phyloP scores from a whole-genome alignment of 1,284 basidiomycete species.

The Hortiboletus rubellus region DNA sequence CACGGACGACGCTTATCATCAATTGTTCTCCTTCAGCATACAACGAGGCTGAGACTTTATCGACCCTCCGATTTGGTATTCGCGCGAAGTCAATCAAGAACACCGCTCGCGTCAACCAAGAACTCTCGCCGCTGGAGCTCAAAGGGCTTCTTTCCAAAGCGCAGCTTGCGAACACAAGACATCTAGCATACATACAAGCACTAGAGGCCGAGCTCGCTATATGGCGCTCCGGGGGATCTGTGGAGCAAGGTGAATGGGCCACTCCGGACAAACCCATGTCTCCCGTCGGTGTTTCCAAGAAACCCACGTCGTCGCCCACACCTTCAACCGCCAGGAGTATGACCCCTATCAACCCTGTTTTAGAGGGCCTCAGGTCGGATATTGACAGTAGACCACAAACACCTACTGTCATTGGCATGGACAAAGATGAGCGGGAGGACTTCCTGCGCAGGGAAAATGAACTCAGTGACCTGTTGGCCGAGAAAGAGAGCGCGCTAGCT shows the following conservation, averaged over 20 bases:
- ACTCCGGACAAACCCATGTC: conserved; percentile 58
- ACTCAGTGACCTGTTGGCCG: conserved; percentile 89
- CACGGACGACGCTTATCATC: conserved; percentile 97
- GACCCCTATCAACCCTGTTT: conserved; percentile 78
- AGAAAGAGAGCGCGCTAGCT: conserved; percentile 81
- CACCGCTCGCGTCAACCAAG: conserved; percentile 97
- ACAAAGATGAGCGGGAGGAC: conserved; percentile 97
- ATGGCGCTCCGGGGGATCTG: conserved; percentile 88
- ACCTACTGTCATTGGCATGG: conserved; percentile 81
- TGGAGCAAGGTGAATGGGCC: conserved; percentile 87
- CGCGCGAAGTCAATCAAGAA: conserved; percentile 99
- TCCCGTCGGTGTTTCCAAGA: conserved; percentile 52
- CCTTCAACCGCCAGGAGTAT: conserved; percentile 70
- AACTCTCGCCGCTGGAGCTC: conserved; percentile 95
- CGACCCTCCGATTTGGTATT: conserved; percentile 97
- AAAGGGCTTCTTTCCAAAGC: conserved; percentile 92
- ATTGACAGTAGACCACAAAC: conserved; percentile 83
- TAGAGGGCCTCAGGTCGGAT: conserved; percentile 69
- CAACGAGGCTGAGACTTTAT: conserved; percentile 97
- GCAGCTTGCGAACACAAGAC: conserved; percentile 79
- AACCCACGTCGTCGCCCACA: conserved; percentile 58
- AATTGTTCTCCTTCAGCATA: conserved; percentile 98
- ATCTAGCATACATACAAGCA: conserved; percentile 85
- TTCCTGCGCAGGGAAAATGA: conserved; percentile 98
- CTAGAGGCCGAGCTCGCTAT: conserved; percentile 90